phyloP scores from a whole-genome alignment of 2,329 filamentous ascomycete species.

The Pestalotiopsis sp. region DNA sequence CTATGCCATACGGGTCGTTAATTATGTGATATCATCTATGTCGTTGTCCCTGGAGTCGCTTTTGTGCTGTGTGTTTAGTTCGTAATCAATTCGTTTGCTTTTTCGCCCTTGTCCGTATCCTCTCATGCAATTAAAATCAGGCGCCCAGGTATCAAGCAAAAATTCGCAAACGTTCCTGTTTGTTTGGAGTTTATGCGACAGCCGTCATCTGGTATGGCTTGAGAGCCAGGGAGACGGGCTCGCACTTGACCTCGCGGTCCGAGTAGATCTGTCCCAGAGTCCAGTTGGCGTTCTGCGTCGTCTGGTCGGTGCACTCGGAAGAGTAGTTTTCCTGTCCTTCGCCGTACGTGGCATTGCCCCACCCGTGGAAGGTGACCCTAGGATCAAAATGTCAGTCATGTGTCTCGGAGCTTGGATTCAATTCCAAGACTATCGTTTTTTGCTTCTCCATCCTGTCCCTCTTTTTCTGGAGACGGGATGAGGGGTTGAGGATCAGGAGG shows the following conservation, averaged over 20 bases:
- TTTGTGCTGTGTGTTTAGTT: not conserved
- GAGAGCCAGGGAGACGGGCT: slow-evolving; percentile 31
- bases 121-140: not conserved
- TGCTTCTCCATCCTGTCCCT: too few relatives aligned
- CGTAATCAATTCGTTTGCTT: not conserved
- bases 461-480: not conserved
- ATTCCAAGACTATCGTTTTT: too few relatives aligned
- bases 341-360: too few relatives aligned
- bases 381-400: not conserved
- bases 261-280: slow-evolving; percentile 42
- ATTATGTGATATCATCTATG: not conserved
- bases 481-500: not conserved
- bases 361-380: slow-evolving; percentile 36
- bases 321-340: slow-evolving; percentile 35
- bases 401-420: too few relatives aligned
- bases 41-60: not conserved
- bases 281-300: slow-evolving; percentile 43
- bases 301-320: slow-evolving; percentile 37
- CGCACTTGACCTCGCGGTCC: slow-evolving; percentile 35
- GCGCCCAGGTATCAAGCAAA: not conserved
- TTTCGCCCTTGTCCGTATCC: not conserved
- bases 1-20: not conserved
- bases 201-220: slow-evolving; percentile 37
- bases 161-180: not conserved
- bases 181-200: slow-evolving; percentile 30